Conservation (phyloP, 2,329 filamentous ascomycete genomes). For the Cadophora gregata region DNA sequence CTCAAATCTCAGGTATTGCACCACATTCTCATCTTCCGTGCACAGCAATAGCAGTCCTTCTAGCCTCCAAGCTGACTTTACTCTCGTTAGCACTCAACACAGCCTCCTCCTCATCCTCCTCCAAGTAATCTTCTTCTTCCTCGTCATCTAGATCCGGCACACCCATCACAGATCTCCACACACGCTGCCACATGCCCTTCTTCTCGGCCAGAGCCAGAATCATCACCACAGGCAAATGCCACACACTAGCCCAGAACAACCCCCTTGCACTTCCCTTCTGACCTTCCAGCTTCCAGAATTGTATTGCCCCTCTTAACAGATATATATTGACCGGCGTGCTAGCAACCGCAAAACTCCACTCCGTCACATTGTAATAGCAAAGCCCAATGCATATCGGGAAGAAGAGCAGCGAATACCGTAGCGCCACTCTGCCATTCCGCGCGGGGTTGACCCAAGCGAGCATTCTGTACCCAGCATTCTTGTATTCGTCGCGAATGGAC, state of each 20-base stretch:
- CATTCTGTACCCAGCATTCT: constrained; percentile 71
- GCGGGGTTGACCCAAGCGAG: constrained; percentile 86
- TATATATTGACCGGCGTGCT: constrained; percentile 85
- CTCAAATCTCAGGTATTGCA: not conserved
- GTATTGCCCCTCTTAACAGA: constrained; percentile 79
- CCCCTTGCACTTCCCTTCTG: constrained; percentile 80
- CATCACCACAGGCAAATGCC: constrained; percentile 90
- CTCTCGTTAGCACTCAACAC: constrained; percentile 23
- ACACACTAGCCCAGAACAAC: constrained; percentile 97
- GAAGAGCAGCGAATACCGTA: constrained; percentile 85
- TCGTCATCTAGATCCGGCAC: constrained; percentile 60
- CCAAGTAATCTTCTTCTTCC: constrained; percentile 58
- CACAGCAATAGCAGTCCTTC: constrained; percentile 25
- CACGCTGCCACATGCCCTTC: constrained; percentile 85
- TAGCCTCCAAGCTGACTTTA: constrained; percentile 28
- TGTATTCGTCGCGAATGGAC: constrained; percentile 89
- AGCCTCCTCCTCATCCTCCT: constrained; percentile 51
- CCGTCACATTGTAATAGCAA: constrained; percentile 80
- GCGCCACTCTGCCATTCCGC: constrained; percentile 82
- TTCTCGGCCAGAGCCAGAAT: constrained; percentile 92
- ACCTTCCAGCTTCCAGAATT: constrained; percentile 81
- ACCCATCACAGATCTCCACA: constrained; percentile 74
- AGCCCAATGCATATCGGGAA: constrained; percentile 85
- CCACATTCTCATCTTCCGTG: constrained; percentile 22
- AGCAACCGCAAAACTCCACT: constrained; percentile 82